Evolutionary conservation across 2,329 filamentous ascomycete genomes (phyloP), one percentile per base, ranked within the genome.

Genomic region (Verticillium tricorpus): DNA sequence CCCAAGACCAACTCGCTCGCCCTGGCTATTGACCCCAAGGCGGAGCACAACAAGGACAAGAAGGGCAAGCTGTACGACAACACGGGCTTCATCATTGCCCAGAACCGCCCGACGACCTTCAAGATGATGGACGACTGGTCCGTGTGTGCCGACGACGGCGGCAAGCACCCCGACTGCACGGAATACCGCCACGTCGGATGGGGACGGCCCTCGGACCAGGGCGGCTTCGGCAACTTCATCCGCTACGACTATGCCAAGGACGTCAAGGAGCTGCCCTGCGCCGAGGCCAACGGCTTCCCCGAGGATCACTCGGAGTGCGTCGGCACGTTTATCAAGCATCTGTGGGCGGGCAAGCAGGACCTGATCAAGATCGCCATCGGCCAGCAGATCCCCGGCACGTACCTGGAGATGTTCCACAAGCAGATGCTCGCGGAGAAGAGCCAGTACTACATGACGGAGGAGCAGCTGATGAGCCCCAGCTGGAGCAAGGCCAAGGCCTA

Each of bases 31-130:
- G 78, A 80, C 35, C 78, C 78, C 5, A 67, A 71, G 31, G 62
- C 64, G 37, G 69, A 75, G 39, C 68, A 69, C 67, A 80, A 80
- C 70, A 69, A 72, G 62, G 78, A 80, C 67, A 69, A 72, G 65
- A 74, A 72, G 28, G 73, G 72, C 62, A 76, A 74, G 60, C 66
- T 73, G 66, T 80, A 77, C 74, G 74, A 78, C 67, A 84, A 84
- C 72, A 82, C 81, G 1, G 81, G 81, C 19, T 83, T 84, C 73
- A 82, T 84, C 69, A 71, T 84, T 45, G 77, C 81, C 3, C 81
- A 84, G 71, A 82, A 82, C 69, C 80, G 80, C 66, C 69, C 74
- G 17, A 76, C 76, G 64, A 81, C 80, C 0, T 77, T 77, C 64
- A 73, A 79, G 35, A 80, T 84, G 39, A 72, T 84, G 45, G 75